Evolutionary conservation across 768 basidiomycete species (phyloP).

Genomic region (Megacollybia marginata): DNA sequence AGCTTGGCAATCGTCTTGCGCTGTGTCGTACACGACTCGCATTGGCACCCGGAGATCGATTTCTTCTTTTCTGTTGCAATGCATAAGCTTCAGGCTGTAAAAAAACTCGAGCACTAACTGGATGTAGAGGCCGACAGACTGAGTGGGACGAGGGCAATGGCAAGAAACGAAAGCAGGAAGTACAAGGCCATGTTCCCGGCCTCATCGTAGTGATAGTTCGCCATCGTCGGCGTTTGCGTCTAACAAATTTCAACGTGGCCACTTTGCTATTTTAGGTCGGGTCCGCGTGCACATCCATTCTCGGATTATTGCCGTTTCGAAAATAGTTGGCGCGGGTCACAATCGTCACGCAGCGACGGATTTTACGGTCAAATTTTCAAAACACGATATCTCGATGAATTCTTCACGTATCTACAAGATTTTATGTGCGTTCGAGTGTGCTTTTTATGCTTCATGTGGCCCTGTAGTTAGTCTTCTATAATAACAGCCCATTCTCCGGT

Average conservation of each 20-base stretch:
- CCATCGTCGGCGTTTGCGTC: slow-evolving; percentile 37
- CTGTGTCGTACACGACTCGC: slow-evolving; percentile 53
- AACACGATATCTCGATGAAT: too few relatives aligned
- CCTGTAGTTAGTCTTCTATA: too few relatives aligned
- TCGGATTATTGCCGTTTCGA: too few relatives aligned
- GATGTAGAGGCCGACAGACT: slow-evolving; percentile 49
- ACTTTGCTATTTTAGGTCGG: too few relatives aligned
- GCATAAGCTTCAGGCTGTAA: slow-evolving; percentile 7
- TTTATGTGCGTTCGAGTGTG: too few relatives aligned
- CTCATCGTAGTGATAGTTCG: slow-evolving; percentile 82
- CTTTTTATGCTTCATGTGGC: too few relatives aligned
- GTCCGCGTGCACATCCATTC: too few relatives aligned
- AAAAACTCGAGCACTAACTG: slow-evolving; percentile 30
- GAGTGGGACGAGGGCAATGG: slow-evolving; percentile 73
- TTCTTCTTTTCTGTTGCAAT: slow-evolving; percentile 25
- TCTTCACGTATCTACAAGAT: too few relatives aligned
- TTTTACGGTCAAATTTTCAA: too few relatives aligned
- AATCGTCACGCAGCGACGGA: too few relatives aligned
- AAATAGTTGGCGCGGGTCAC: too few relatives aligned
- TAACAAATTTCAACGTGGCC: not conserved
- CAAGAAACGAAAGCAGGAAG: slow-evolving; percentile 86
- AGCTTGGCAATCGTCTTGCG: slow-evolving; percentile 34
- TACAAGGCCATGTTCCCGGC: slow-evolving; percentile 82
- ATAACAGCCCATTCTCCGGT: too few relatives aligned
- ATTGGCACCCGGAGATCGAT: slow-evolving; percentile 49